Evolutionary conservation across 805 yeast species (phyloP), one percentile per base, ranked within the genome.

Genomic region (Saturnispora galanensis): DNA sequence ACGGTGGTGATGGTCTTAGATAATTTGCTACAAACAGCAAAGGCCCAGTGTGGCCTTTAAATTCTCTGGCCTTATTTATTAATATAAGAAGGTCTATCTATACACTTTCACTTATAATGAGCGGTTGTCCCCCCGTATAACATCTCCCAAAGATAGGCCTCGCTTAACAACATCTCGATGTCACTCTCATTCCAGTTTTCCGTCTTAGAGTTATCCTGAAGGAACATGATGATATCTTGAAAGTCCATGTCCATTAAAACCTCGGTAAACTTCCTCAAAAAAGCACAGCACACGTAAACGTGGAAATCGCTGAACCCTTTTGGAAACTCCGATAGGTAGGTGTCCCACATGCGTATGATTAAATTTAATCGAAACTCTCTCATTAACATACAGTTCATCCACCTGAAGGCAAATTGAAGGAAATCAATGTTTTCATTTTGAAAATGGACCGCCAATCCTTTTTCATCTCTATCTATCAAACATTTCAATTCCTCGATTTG

Each of bases 381-480:
- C 98, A 93, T 93, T 41, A 93, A 67, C 56, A 93, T 68, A 67
- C 98, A 93, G 64, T 93, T 93, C 97, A 93, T 93, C 98, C 98
- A 93, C 53, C 98, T 72, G 67, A 93, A 93, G 16, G 96, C 78
- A 63, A 93, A 93, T 63, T 93, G 98, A 51, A 93, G 78, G 57
- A 93, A 93, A 62, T 93, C 96, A n/a, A 93, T 77, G 39, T 84
- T 84, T 59, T 93, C 96, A 1, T 62, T 57, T 48, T 80, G 79
- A 51, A 93, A 75, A 65, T 93, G 97, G 33, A 69, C 69, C 34
- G 80, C 79, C 31, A 93, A 68, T 21, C 75, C 80, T 2, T 73
- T 62, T 57, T 93, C 97, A 45, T 90, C 89, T 50, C 95, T 73
- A 50, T 77, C 73, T 13, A 89, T 85, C 42, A 93, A 69, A 50